Conservation (phyloP, 306 rosid species). For the Pueraria montana region DNA sequence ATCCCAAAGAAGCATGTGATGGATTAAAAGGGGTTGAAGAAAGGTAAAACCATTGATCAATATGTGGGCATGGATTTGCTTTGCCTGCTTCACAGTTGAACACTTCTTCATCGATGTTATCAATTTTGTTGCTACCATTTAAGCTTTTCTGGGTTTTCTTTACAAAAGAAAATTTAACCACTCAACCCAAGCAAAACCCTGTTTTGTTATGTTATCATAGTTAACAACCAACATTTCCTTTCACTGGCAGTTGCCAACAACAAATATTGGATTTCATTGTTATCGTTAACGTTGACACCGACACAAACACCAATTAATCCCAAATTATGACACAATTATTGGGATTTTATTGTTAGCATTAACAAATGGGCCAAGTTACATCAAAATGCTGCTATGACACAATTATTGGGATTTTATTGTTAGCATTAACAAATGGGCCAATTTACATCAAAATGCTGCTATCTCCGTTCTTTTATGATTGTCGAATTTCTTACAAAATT, state of each 20-base stretch:
- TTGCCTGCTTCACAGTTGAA: constrained; percentile 60
- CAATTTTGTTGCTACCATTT: constrained; percentile 55
- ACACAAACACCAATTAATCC: background rate
- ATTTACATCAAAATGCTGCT: background rate
- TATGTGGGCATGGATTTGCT: constrained; percentile 70
- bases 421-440: background rate
- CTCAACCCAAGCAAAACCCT: background rate
- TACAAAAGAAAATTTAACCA: background rate
- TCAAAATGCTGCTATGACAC: background rate
- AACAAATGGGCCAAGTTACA: background rate
- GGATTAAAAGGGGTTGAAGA: constrained; percentile 60
- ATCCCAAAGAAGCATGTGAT: constrained; percentile 61
- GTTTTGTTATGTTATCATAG: no score
- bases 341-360: background rate
- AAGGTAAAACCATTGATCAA: constrained; percentile 52
- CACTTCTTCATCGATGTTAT: constrained; percentile 52
- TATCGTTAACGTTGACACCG: background rate
- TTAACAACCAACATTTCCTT: no score
- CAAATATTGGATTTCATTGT: no score
- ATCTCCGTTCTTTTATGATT: no score
- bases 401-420: background rate
- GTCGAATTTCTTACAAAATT: no score
- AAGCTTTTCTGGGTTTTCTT: background rate
- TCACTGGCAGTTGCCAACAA: background rate
- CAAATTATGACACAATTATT: background rate